Conservation (phyloP, 768 basidiomycete species). For the Collybiopsis luxurians region DNA sequence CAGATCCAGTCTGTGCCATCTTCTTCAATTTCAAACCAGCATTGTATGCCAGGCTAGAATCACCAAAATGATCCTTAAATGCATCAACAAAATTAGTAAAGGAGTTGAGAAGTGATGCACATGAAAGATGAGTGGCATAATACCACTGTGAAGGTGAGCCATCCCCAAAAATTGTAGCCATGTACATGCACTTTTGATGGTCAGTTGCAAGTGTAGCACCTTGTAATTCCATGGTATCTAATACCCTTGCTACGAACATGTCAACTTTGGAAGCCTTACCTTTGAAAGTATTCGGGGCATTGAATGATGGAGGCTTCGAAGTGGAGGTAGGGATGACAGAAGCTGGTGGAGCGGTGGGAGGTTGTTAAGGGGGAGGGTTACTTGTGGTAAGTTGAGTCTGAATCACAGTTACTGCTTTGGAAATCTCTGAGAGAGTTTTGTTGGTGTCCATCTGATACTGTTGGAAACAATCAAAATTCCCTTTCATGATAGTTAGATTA, state of each 20-base stretch:
- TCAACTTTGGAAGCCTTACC: constrained; percentile 18
- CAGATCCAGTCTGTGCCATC: constrained; percentile 28
- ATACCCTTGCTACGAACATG: constrained; percentile 20
- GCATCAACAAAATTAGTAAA: constrained; percentile 20
- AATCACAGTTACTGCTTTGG: no score
- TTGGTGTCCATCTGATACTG: no score
- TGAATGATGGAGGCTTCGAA: not conserved
- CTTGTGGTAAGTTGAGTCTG: no score
- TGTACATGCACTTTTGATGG: constrained; percentile 22
- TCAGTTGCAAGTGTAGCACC: constrained; percentile 18
- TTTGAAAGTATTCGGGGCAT: not conserved
- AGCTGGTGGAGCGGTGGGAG: not conserved
- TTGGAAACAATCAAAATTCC: no score
- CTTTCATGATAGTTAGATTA: no score
- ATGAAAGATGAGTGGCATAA: constrained; percentile 15
- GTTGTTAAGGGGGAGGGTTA: not conserved
- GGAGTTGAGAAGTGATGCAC: constrained; percentile 21
- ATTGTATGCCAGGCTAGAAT: constrained; percentile 22
- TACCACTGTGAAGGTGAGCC: constrained; percentile 30
- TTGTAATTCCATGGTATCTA: constrained; percentile 22
- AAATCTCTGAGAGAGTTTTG: no score
- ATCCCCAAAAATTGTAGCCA: constrained; percentile 25
- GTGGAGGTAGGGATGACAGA: not conserved
- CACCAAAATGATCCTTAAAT: constrained; percentile 26
- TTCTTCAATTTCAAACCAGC: constrained; percentile 23